Base-by-base conservation (phyloP, 108 stramenopile genomes). In the Cylindrotheca fusiformis region DNA sequence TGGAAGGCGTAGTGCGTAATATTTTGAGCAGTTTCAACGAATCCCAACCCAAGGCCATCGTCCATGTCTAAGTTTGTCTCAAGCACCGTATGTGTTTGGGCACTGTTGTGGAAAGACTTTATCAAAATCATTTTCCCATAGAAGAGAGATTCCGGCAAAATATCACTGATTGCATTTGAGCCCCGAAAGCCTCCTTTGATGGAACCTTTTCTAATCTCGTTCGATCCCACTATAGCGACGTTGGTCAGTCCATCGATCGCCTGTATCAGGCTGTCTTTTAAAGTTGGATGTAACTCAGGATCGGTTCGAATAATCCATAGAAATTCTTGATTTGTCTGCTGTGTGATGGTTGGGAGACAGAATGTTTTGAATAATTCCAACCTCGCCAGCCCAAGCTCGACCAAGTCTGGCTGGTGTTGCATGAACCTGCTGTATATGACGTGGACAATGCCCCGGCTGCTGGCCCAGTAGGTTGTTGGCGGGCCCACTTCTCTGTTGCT, bases 31-130 rank as follows among this genome's bases (percentile, higher is more conserved):
- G 36, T 41, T 14, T 41, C 36, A 14, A 41, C 36, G 14, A 41
- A 41, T 6, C 14, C 14, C 36, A 41, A 14, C 10, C 36, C 36
- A 10, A 91, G 46, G 12, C 77, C 89, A 60, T 91, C 89, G 51
- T 91, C 89, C n/a, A 82, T 86, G 68, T 91, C 89, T 31, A 91
- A 53, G 27, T 82, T 50, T 31, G 84, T 91, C 58, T 91, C 86
- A 1, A 87, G 41, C 29, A 87, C 27, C 41, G 36, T 41, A 14
- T 41, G 6, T 14, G 6, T 41, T 41, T 14, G 36, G 36, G 36
- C 36, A 41, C 36, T 41, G 10, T 10, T 6, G 14, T 41, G 36
- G 14, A 10, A 41, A 10, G 36, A 41, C 14, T 41, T 6, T 10
- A 41, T 14, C 14, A 41, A 14, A 14, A 10, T 14, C 36, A 41